These are phyloP conservation scores for Ophiostoma himal-ulmi DNA, from an alignment of 2,329 filamentous ascomycete genomes.

Conservation along the genomic window DNA sequence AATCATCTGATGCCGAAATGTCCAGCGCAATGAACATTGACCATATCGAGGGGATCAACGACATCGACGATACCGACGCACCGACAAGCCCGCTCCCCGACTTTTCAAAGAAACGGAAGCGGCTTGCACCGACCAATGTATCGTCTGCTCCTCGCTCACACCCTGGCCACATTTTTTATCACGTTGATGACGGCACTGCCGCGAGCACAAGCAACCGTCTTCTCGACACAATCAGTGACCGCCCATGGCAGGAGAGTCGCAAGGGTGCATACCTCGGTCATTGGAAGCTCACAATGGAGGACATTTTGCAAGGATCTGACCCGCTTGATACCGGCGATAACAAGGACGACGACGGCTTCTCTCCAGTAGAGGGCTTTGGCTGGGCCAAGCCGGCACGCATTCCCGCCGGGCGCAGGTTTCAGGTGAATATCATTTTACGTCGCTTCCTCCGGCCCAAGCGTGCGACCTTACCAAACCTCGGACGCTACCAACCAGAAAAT, in stretches of 20 bases:
- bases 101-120: slow-evolving; percentile 31
- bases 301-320: slow-evolving; percentile 20
- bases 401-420: slow-evolving; percentile 41
- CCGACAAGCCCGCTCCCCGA: slow-evolving; percentile 5
- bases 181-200: not conserved
- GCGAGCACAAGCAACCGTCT: not conserved
- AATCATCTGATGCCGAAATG: not conserved
- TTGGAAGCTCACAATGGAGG: slow-evolving; percentile 28
- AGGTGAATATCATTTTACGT: slow-evolving; percentile 40
- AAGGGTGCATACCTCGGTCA: slow-evolving; percentile 36
- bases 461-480: not conserved
- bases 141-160: slow-evolving; percentile 7
- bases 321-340: not conserved
- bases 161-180: not conserved
- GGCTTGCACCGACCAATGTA: slow-evolving; percentile 29
- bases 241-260: slow-evolving; percentile 20
- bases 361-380: slow-evolving; percentile 14
- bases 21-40: slow-evolving; percentile 6
- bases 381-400: slow-evolving; percentile 27
- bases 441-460: slow-evolving; percentile 33
- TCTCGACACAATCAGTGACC: not conserved
- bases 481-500: slow-evolving; percentile 23
- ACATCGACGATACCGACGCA: not conserved
- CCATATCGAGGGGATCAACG: not conserved
- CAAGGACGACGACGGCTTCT: not conserved